A percentile compares a stretch with the other conserved stretches of the same genome.
These are phyloP conservation scores for Magnolia kwangsiensis DNA, from an alignment of 164 flowering plant genomes.

Conservation along the genomic window DNA sequence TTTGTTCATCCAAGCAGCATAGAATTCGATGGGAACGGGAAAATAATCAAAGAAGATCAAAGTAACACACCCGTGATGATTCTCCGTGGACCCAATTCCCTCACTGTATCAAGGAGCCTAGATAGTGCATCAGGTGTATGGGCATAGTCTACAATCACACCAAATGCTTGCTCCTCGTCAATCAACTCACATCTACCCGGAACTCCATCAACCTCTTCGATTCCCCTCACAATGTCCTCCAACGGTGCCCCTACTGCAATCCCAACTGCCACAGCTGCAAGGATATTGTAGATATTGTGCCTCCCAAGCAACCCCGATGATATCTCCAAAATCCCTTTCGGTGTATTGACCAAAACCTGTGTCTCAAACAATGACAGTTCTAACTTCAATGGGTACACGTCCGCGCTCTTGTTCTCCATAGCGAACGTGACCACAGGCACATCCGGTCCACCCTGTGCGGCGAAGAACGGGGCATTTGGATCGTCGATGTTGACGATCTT, in stretches of 20 bases:
- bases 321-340: slow-evolving; percentile 86
- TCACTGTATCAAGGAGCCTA: slow-evolving; percentile 76
- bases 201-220: slow-evolving; percentile 94
- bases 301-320: slow-evolving; percentile 95
- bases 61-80: slow-evolving; percentile 73
- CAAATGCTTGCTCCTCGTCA: slow-evolving; percentile 95
- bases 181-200: slow-evolving; percentile 95
- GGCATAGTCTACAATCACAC: slow-evolving; percentile 88
- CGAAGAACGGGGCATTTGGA: slow-evolving; percentile 72
- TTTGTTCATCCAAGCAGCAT: not conserved
- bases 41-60: slow-evolving; percentile 1
- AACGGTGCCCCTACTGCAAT: slow-evolving; percentile 92
- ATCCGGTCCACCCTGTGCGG: slow-evolving; percentile 68
- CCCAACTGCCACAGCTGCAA: slow-evolving; percentile 91
- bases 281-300: slow-evolving; percentile 83
- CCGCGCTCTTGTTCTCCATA: slow-evolving; percentile 79
- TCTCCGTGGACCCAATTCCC: slow-evolving; percentile 81
- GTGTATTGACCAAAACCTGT: slow-evolving; percentile 88
- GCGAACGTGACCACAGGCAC: slow-evolving; percentile 94
- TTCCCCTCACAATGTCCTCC: slow-evolving; percentile 94
- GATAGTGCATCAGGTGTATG: slow-evolving; percentile 85
- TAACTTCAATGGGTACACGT: slow-evolving; percentile 77
- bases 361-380: slow-evolving; percentile 92
- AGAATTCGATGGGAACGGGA: not conserved
- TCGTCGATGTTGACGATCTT: slow-evolving; percentile 91